Base-by-base conservation (phyloP, 495 filamentous ascomycete genomes). In the Entonaema liquescens region DNA sequence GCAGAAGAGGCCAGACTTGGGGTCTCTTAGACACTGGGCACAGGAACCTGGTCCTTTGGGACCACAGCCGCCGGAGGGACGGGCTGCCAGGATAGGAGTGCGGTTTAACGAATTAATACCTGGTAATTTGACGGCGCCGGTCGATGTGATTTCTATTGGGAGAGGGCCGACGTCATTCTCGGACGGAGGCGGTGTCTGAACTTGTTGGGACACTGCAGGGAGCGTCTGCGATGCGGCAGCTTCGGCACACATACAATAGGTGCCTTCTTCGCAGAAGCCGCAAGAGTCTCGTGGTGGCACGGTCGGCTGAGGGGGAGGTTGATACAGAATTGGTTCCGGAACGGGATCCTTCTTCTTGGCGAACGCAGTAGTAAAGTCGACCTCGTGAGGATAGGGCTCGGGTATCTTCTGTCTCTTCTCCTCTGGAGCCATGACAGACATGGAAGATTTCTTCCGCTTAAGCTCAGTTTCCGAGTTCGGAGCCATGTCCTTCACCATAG, bases 241-340 rank as follows among this genome's bases (percentile, higher is more conserved):
- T 61, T 95, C 92, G 28, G 90, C 92, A 76, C 93, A 97, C 62
- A 94, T 87, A 74, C 93, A 97, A 71, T 92, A 91, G 0, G 90
- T 93, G 15, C 92, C 92, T 58, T 94, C 91, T 70, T 89, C 85
- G 77, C 93, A 97, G 81, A 96, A 96, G n/a, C 93, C 93, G 73
- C 93, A 97, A 9, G 89, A 86, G 55, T 95, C 93, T 50, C 76
- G 72, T 5, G 73, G 73, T 40, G 79, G 76, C 15, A 80, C 54
- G 12, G 76, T 66, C 5, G 59, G 28, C 62, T 81, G 71, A 23
- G 75, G 61, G 17, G 75, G 70, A 2, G 75, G 52, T 2, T 77
- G 79, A 7, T 74, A 56, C 55, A 80, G 36, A n/a, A 72, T 29
- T 4, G 72, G 59, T 62, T 72, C n/a, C 19, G 55, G 0, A 59